phyloP scores from a whole-genome alignment of 306 rosid genomes.

The Arachis stenosperma region DNA sequence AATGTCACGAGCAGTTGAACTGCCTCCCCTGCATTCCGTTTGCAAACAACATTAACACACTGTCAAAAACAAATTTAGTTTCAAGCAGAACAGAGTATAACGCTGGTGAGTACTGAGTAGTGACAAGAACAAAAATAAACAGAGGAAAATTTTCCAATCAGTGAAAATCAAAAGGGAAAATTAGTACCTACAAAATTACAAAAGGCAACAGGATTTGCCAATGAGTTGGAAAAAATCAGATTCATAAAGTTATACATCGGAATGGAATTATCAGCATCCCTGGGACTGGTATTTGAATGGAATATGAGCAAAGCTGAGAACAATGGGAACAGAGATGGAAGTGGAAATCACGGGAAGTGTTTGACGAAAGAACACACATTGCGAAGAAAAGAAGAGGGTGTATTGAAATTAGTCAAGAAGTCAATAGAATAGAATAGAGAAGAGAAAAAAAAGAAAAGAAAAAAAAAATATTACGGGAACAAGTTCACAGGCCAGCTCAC shows the following conservation, averaged over 20 bases:
- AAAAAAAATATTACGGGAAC: conserved; percentile 24
- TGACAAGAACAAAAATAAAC: neutral
- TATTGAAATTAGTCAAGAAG: conserved; percentile 22
- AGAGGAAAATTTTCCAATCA: conserved; percentile 14
- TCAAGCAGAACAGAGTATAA: conserved; percentile 23
- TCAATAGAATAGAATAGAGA: neutral
- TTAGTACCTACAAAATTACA: conserved; percentile 35
- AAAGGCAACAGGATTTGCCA: conserved; percentile 32
- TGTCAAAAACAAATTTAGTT: conserved; percentile 22
- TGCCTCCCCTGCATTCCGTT: conserved; percentile 58
- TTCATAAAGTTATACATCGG: conserved; percentile 13
- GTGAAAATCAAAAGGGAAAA: conserved; percentile 5
- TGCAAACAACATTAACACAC: conserved; percentile 36
- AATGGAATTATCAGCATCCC: conserved; percentile 19
- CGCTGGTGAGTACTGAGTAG: neutral
- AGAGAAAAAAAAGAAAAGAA: neutral
- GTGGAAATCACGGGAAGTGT: neutral
- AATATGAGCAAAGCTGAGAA: conserved; percentile 21
- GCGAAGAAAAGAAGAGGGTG: conserved; percentile 5
- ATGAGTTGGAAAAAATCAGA: conserved; percentile 32
- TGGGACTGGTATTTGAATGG: conserved; percentile 4
- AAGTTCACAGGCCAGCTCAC: conserved; percentile 34
- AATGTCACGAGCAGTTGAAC: conserved; percentile 41
- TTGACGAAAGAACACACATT: conserved; percentile 41
- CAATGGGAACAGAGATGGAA: conserved; percentile 14